Base-by-base conservation (phyloP, 305 asterid genomes). In the Plantago coronopus region DNA sequence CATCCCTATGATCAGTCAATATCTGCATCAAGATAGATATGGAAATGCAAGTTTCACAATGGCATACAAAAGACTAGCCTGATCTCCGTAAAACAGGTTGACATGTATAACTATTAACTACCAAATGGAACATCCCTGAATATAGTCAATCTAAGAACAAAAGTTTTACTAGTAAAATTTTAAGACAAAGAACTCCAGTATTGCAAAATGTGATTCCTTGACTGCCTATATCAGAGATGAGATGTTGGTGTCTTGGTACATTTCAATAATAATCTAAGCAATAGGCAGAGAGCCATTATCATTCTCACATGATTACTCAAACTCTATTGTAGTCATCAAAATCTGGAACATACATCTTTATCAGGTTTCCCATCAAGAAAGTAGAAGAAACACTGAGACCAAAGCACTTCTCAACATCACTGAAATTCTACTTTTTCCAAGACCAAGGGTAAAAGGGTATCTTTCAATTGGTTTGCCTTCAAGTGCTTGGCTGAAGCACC, bases 1-100 rank as follows among this genome's bases (percentile, higher is more conserved):
- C 98, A 74, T 86, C 79, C 64, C 65, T 82, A 77, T 88, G 95
- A 70, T 66, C 62, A 45, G 79, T 71, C 80, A 91, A 74, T 71
- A 86, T 81, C 98, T 86, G 88, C 86, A 78, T 69, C 45, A 57
- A 71, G 60, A 58, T 48, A 72, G 48, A 55, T 61, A 48, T 65
- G 68, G 61, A 31, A 48, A 53, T 21, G 54, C 69, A 65, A 20
- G 48, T 64, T 69, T 72, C 74, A 64, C 68, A 73, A 72, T 50
- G 18, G 40, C 20, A 53, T 25, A 25, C 42, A 25, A 15, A 23
- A 53, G 12, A 53, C 17, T 53, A 15, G 19, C 17, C 19, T 25
- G 42, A 27, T 53, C 19, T 18, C 27, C 7, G 19, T 23, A 53
- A 25, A 11, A 50, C 15, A 27, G 10, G 42, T 25, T 31, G 4